Conservation (phyloP, 331 rosid species). For the Rosa hybrid region DNA sequence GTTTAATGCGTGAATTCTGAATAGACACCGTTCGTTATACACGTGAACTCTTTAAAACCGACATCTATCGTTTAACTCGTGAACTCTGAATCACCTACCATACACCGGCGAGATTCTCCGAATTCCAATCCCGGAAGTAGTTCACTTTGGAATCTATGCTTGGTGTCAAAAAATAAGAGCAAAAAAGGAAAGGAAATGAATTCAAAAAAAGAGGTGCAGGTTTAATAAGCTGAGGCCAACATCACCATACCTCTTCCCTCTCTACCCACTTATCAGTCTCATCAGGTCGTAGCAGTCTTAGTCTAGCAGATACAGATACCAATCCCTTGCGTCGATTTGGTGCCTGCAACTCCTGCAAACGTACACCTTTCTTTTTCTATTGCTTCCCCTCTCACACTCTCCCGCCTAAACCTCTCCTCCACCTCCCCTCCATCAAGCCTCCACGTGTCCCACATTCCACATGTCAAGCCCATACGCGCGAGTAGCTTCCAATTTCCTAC, state of each 20-base stretch:
- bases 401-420: neutral
- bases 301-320: neutral
- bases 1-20: neutral
- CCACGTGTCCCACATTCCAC: neutral
- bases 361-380: neutral
- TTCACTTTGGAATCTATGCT: neutral
- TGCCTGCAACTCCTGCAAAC: conserved; percentile 15
- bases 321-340: conserved; percentile 5
- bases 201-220: neutral
- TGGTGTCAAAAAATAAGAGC: neutral
- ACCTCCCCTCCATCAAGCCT: rapidly evolving
- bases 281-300: neutral
- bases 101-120: neutral
- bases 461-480: neutral
- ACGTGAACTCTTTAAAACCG: neutral
- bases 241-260: neutral
- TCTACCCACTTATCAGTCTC: neutral
- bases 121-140: neutral
- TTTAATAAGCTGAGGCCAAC: neutral
- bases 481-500: neutral
- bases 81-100: neutral
- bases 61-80: neutral
- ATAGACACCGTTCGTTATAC: rapidly evolving
- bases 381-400: neutral
- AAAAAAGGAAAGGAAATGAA: neutral